Percentiles rank a stretch among this genome's conserved stretches.
These are phyloP conservation scores for Moricandia moricandioides DNA, from an alignment of 345 rosid genomes.

Conservation along the genomic window DNA sequence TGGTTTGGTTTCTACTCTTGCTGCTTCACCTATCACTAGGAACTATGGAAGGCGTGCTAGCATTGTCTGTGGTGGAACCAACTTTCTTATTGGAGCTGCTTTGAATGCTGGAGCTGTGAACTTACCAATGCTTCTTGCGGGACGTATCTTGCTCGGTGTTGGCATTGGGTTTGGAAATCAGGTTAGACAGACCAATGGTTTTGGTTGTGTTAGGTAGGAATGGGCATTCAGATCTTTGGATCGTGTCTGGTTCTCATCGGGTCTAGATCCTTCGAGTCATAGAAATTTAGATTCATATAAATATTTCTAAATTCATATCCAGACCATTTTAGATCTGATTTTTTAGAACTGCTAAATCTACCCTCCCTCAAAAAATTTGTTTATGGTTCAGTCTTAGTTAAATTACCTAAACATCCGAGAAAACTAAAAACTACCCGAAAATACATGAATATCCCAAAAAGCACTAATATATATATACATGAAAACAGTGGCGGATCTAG, in stretches of 20 bases:
- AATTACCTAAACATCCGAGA: no score
- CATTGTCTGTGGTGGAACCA: slow-evolving; percentile 77
- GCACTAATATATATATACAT: no score
- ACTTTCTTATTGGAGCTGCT: slow-evolving; percentile 71
- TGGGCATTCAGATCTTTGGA: background rate
- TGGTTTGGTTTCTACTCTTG: slow-evolving; percentile 74
- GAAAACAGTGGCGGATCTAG: no score
- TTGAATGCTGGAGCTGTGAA: slow-evolving; percentile 70
- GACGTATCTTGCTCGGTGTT: slow-evolving; percentile 87
- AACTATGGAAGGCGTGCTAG: slow-evolving; percentile 76
- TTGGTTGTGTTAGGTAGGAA: background rate
- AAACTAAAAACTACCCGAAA: no score
- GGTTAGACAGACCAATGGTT: slow-evolving; percentile 38
- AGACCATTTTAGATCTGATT: no score
- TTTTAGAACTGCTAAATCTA: no score
- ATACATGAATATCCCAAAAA: no score
- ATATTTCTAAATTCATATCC: no score
- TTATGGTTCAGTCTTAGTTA: no score
- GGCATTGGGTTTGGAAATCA: slow-evolving; percentile 99
- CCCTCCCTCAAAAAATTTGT: no score
- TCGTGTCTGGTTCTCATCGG: background rate
- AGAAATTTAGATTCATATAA: no score
- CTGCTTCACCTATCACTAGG: slow-evolving; percentile 78
- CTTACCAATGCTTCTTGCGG: slow-evolving; percentile 71
- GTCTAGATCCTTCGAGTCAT: background rate